Percentiles rank a stretch among this genome's conserved stretches.
Evolutionary conservation across 2,329 filamentous ascomycete genomes (phyloP).

Genomic region (Calonectria leucothoes): DNA sequence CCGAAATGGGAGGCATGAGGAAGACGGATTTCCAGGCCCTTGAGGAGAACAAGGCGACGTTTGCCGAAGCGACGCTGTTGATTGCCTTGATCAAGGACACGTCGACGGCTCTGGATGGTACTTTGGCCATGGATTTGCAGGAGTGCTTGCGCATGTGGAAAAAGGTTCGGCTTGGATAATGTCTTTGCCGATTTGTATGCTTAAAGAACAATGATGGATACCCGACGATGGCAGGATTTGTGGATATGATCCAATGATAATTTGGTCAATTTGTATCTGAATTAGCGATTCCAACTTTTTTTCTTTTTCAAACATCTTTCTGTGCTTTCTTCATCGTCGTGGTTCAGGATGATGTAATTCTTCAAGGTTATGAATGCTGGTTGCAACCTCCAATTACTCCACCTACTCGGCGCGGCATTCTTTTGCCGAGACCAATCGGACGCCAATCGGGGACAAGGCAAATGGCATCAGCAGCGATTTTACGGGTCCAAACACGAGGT

Average conservation of each 20-base stretch:
- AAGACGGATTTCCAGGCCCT: constrained; percentile 56
- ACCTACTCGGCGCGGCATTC: neutral
- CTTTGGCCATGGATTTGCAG: constrained; percentile 63
- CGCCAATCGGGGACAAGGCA: neutral
- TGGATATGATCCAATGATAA: neutral
- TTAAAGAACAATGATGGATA: neutral
- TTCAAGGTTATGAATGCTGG: too few relatives aligned
- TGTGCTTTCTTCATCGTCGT: neutral
- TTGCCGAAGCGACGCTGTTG: constrained; percentile 61
- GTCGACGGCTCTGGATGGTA: constrained; percentile 58
- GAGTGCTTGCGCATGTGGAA: constrained; percentile 67
- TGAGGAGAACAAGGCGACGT: constrained; percentile 51
- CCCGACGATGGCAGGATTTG: neutral
- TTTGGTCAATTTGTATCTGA: neutral
- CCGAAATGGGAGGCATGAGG: constrained; percentile 66
- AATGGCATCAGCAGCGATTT: neutral
- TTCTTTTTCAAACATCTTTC: neutral
- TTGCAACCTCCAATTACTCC: neutral
- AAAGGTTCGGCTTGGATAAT: constrained; percentile 61
- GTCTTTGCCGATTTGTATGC: neutral
- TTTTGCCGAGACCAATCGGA: constrained; percentile 5
- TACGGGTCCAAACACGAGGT: neutral
- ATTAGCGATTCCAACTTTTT: neutral
- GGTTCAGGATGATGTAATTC: neutral
- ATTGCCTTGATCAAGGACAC: constrained; percentile 61